phyloP scores from a whole-genome alignment of 192 early-diverging fungal genomes.

The Geranomyces michiganensis region DNA sequence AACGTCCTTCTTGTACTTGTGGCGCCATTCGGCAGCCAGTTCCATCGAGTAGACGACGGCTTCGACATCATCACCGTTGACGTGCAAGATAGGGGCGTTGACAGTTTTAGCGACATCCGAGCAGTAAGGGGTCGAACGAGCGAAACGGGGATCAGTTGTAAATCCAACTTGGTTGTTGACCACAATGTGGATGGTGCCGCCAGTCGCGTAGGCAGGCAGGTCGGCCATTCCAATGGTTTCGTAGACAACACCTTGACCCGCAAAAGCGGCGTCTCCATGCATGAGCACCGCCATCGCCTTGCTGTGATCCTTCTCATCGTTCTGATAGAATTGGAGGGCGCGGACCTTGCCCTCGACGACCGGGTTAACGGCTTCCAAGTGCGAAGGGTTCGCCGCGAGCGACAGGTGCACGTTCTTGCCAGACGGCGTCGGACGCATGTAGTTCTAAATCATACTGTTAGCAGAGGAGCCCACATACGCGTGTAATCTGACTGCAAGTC shows the following conservation, averaged over 20 bases:
- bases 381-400: slow-evolving; percentile 97
- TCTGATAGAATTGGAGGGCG: slow-evolving; percentile 91
- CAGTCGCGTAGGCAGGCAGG: slow-evolving; percentile 92
- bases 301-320: slow-evolving; percentile 76
- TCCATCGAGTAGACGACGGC: slow-evolving; percentile 94
- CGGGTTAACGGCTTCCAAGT: slow-evolving; percentile 96
- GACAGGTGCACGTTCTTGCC: slow-evolving; percentile 97
- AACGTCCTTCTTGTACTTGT: slow-evolving; percentile 94
- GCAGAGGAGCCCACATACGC: neutral
- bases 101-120: slow-evolving; percentile 97
- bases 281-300: slow-evolving; percentile 91
- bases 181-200: slow-evolving; percentile 95
- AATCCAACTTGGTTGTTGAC: slow-evolving; percentile 99
- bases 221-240: slow-evolving; percentile 96
- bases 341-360: slow-evolving; percentile 99
- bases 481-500: neutral
- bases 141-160: slow-evolving; percentile 95
- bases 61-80: slow-evolving; percentile 97
- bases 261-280: slow-evolving; percentile 98
- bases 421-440: slow-evolving; percentile 91
- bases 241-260: slow-evolving; percentile 96
- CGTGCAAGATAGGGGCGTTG: slow-evolving; percentile 96
- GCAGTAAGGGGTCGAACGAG: slow-evolving; percentile 94
- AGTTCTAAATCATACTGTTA: slow-evolving; percentile 69
- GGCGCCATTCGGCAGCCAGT: slow-evolving; percentile 95